phyloP scores from a whole-genome alignment of 1,284 basidiomycete species.

The Fomitopsis palustris region DNA sequence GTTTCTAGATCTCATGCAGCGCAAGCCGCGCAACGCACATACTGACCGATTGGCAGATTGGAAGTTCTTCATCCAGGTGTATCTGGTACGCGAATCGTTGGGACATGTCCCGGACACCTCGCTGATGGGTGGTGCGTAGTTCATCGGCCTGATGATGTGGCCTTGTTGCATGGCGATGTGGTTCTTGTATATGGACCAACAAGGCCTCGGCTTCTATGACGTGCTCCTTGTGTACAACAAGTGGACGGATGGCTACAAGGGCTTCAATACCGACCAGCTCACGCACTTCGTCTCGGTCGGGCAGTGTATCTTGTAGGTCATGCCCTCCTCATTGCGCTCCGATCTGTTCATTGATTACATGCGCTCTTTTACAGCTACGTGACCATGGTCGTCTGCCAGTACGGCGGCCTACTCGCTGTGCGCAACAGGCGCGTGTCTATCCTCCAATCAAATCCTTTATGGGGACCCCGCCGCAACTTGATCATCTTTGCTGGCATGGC shows the following conservation, averaged over 20 bases:
- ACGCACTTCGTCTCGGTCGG: slow-evolving; percentile 43
- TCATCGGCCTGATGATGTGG: slow-evolving; percentile 44
- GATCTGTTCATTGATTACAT: slow-evolving; percentile 30
- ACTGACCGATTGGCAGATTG: slow-evolving; percentile 48
- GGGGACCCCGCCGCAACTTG: slow-evolving; percentile 42
- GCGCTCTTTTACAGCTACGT: slow-evolving; percentile 44
- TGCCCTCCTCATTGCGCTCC: not conserved
- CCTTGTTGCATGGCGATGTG: slow-evolving; percentile 42
- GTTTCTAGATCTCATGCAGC: slow-evolving; percentile 38
- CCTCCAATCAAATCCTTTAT: slow-evolving; percentile 17
- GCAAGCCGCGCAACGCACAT: slow-evolving; percentile 62
- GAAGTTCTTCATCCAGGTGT: slow-evolving; percentile 59
- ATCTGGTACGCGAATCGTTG: slow-evolving; percentile 54
- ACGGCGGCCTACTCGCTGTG: slow-evolving; percentile 34
- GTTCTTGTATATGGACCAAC: slow-evolving; percentile 36
- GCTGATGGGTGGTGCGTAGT: slow-evolving; percentile 27
- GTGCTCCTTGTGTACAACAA: slow-evolving; percentile 43
- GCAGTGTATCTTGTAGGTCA: slow-evolving; percentile 40
- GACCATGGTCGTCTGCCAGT: slow-evolving; percentile 52
- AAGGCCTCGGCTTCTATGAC: slow-evolving; percentile 53
- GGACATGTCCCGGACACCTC: slow-evolving; percentile 23
- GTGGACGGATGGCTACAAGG: slow-evolving; percentile 47
- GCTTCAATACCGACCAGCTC: slow-evolving; percentile 35
- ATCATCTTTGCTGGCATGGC: slow-evolving; percentile 34
- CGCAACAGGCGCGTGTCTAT: slow-evolving; percentile 14